Conservation (phyloP, 2,329 filamentous ascomycete genomes). For the Nemania serpens region DNA sequence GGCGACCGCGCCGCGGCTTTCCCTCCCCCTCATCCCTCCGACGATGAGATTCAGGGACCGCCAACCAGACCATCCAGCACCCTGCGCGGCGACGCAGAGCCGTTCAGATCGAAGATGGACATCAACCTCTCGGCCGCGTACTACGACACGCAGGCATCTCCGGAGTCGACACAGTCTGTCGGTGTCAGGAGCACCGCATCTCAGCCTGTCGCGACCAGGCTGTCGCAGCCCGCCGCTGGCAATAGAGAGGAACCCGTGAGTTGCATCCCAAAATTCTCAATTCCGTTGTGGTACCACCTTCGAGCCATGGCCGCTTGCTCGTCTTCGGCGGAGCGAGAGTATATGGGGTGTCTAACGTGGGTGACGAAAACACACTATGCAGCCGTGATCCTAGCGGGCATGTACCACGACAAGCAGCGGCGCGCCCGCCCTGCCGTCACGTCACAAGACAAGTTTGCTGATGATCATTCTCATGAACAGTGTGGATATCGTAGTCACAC, state of each 20-base stretch:
- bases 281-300: not conserved
- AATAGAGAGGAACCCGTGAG: not conserved
- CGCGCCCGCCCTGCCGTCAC: constrained; percentile 5
- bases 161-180: not conserved
- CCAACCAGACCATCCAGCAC: not conserved
- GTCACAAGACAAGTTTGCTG: not conserved
- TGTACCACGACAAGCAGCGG: not conserved
- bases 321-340: too few species aligned
- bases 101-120: not conserved
- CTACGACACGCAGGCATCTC: not conserved
- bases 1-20: not conserved
- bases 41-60: not conserved
- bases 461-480: not conserved
- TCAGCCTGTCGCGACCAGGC: not conserved
- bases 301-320: too few species aligned
- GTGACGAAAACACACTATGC: not conserved
- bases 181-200: not conserved
- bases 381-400: not conserved
- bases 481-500: not conserved
- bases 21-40: not conserved
- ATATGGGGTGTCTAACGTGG: not conserved
- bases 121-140: not conserved
- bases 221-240: not conserved
- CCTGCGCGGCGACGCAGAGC: constrained; percentile 2
- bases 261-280: not conserved